Conservation (phyloP, 1,284 basidiomycete genomes). For the Austroboletus niveus region DNA sequence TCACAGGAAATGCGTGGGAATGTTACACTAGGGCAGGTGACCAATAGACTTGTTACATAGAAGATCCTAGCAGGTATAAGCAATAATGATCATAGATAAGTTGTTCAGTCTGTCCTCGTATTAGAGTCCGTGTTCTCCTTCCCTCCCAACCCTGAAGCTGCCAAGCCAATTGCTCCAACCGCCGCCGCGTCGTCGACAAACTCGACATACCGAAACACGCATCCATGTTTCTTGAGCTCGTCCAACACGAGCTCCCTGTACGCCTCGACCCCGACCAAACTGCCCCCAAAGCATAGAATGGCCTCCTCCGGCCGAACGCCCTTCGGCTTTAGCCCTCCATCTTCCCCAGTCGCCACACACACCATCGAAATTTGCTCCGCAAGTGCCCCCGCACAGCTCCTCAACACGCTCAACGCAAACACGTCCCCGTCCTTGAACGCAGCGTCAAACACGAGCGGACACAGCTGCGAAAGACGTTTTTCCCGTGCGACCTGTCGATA, state of each 20-base stretch:
- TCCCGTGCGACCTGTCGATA: slow-evolving; percentile 52
- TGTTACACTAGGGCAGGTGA: slow-evolving; percentile 28
- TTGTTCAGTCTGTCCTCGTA: neutral
- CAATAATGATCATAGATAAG: neutral
- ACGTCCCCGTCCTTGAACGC: slow-evolving; percentile 64
- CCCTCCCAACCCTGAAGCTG: slow-evolving; percentile 11
- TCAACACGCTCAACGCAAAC: slow-evolving; percentile 58
- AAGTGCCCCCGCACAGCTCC: slow-evolving; percentile 48
- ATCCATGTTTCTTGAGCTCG: slow-evolving; percentile 52
- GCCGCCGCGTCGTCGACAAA: slow-evolving; percentile 67
- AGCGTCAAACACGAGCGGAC: slow-evolving; percentile 69
- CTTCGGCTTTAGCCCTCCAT: slow-evolving; percentile 29
- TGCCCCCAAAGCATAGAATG: slow-evolving; percentile 72
- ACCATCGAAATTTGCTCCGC: slow-evolving; percentile 62
- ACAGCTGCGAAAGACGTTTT: slow-evolving; percentile 68
- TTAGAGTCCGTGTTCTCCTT: neutral
- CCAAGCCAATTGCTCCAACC: slow-evolving; percentile 56
- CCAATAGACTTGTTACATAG: neutral
- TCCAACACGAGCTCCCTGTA: slow-evolving; percentile 64
- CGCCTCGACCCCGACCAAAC: slow-evolving; percentile 56
- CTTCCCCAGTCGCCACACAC: slow-evolving; percentile 39
- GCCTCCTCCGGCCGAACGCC: slow-evolving; percentile 52
- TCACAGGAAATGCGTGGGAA: slow-evolving; percentile 26
- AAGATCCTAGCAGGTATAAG: neutral
- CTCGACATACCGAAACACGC: slow-evolving; percentile 60